Evolutionary conservation across 441 rosid genomes (phyloP).

Genomic region (Rhodomyrtus psidioides): DNA sequence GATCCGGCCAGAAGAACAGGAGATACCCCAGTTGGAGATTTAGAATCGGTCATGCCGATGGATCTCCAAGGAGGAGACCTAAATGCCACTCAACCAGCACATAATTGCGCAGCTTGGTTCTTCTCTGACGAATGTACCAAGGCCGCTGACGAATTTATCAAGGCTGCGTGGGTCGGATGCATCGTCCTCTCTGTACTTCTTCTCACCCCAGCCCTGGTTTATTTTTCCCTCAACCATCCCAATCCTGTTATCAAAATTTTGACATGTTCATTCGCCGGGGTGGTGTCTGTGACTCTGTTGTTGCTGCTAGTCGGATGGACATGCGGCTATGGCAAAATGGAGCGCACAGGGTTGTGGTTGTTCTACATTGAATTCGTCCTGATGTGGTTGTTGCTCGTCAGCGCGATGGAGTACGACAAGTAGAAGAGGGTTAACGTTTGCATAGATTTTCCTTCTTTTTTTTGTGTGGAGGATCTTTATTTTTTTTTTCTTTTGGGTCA

Average conservation of each 20-base stretch:
- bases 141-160: background rate
- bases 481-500: no score
- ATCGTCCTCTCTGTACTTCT: background rate
- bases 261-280: background rate
- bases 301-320: background rate
- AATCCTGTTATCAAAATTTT: background rate
- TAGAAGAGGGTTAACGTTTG: no score
- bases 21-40: background rate
- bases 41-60: background rate
- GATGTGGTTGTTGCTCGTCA: fast-evolving
- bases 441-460: no score
- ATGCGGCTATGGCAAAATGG: background rate
- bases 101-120: background rate
- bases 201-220: background rate
- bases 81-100: background rate
- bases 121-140: background rate
- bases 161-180: no score
- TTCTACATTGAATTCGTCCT: fast-evolving
- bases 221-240: background rate
- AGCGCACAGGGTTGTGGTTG: background rate
- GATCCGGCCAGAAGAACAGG: no score
- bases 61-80: background rate
- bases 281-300: fast-evolving
- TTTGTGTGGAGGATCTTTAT: no score
- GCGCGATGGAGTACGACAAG: fast-evolving